Conservation (phyloP, 148 eudicot species). For the Rhododendron griersonianum region DNA sequence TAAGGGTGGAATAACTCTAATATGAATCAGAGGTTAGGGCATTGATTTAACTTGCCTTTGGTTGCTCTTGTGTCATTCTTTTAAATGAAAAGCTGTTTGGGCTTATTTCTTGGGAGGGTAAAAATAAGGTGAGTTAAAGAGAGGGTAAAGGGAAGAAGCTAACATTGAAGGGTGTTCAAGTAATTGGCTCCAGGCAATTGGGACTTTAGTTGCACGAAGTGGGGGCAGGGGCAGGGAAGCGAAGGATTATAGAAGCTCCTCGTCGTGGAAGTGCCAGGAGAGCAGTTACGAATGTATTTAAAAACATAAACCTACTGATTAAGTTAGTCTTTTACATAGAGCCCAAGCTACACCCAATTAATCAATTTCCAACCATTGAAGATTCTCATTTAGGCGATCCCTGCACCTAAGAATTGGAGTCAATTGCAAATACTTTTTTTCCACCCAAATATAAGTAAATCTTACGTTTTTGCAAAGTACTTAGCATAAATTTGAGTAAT, state of each 20-base stretch:
- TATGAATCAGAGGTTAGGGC: neutral
- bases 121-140: neutral
- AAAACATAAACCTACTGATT: too few species aligned
- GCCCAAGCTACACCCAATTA: neutral
- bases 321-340: neutral
- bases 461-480: neutral
- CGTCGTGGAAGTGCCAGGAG: neutral
- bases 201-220: neutral
- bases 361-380: neutral
- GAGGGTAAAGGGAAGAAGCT: neutral
- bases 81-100: neutral
- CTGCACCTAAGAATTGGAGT: neutral
- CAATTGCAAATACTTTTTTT: neutral
- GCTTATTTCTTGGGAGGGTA: neutral
- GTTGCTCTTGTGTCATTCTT: neutral
- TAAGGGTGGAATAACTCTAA: neutral
- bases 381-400: neutral
- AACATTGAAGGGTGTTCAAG: neutral
- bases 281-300: neutral
- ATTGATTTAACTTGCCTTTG: neutral
- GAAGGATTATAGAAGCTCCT: neutral
- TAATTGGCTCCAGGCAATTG: neutral
- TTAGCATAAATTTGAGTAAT: neutral
- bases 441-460: neutral
- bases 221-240: too few species aligned